Base-by-base conservation (phyloP, 2,329 filamentous ascomycete species). In the Aspergillus proliferans region DNA sequence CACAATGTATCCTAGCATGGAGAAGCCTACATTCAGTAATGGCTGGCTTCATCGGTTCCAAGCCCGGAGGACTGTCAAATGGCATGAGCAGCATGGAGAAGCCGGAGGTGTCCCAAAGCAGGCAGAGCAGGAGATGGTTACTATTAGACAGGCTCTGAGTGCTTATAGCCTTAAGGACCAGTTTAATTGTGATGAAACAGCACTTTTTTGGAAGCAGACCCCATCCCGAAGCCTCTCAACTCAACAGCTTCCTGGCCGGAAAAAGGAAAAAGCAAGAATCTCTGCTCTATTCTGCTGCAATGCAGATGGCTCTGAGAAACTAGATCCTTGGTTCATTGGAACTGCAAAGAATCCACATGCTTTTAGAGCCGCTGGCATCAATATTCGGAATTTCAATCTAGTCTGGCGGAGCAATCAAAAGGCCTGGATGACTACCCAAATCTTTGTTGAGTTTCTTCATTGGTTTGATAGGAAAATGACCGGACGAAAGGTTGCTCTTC, bases 391-490 rank as follows among this genome's bases (percentile, higher is more conserved):
- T 28, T 19, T 36, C 12, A 36, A 15, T 14, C 14, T 36, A 36
- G 4, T 36, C 14, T 36, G 33, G 33, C 4, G 7, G 15, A 19
- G 19, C 14, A 43, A 43, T 26, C 40, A 43, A n/a, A 43, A 26
- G n/a, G 40, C 40, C 40, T 43, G 40, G 40, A n/a, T 43, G 12
- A 43, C 40, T 22, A 12, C 40, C 12, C 24, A n/a, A 43, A 43
- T 26, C 12, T 43, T 43, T 15, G 14, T n/a, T n/a, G 40, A 43
- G 15, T 43, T 43, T 43, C 42, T 53, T 22, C 30, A 38, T 4
- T 52, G 47, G 52, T 53, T 53, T 28, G 52, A 53, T 26, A 15
- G 6, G 12, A 30, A 36, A 18, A 53, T 53, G 52, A 24, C 36
- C 43, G 47, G 47, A 22, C 52, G 49, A 26, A 49, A 52, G 9